A percentile compares a stretch with the other conserved stretches of the same genome.
Conservation (phyloP, 2,329 filamentous ascomycete genomes). For the Escovopsis sp. region DNA sequence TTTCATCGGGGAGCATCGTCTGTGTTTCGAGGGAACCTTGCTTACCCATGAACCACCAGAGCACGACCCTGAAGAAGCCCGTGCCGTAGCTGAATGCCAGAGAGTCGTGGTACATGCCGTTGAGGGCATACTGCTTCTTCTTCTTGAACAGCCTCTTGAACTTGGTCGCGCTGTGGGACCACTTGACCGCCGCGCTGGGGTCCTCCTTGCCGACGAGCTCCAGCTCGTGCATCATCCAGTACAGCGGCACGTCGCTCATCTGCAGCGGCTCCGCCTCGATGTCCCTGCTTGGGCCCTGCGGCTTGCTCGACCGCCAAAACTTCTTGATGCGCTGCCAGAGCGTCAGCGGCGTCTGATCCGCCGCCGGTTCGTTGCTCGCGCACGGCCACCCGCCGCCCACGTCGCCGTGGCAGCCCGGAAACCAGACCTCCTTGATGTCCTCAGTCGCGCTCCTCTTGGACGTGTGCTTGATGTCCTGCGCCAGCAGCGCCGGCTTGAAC, state of each 20-base stretch:
- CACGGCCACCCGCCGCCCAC: conserved; percentile 38
- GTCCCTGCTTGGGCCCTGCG: conserved; percentile 17
- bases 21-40: background rate
- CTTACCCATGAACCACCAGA: conserved; percentile 31
- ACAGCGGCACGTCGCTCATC: conserved; percentile 34
- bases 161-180: conserved; percentile 16
- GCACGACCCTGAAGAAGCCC: conserved; percentile 22
- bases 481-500: conserved; percentile 36
- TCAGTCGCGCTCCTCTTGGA: conserved; percentile 14
- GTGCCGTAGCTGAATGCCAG: conserved; percentile 23
- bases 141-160: conserved; percentile 19
- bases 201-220: conserved; percentile 22
- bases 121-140: conserved; percentile 17
- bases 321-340: conserved; percentile 22
- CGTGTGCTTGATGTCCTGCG: conserved; percentile 21
- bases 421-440: conserved; percentile 37
- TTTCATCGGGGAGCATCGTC: background rate
- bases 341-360: conserved; percentile 13
- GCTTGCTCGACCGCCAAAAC: conserved; percentile 20
- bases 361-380: conserved; percentile 11
- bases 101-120: conserved; percentile 24
- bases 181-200: conserved; percentile 18
- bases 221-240: conserved; percentile 38
- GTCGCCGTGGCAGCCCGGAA: conserved; percentile 38
- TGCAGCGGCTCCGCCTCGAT: conserved; percentile 21